Evolutionary conservation across 139 green algal genomes (phyloP), one percentile per base, ranked within the genome.

Genomic region (Trebouxia sp.): DNA sequence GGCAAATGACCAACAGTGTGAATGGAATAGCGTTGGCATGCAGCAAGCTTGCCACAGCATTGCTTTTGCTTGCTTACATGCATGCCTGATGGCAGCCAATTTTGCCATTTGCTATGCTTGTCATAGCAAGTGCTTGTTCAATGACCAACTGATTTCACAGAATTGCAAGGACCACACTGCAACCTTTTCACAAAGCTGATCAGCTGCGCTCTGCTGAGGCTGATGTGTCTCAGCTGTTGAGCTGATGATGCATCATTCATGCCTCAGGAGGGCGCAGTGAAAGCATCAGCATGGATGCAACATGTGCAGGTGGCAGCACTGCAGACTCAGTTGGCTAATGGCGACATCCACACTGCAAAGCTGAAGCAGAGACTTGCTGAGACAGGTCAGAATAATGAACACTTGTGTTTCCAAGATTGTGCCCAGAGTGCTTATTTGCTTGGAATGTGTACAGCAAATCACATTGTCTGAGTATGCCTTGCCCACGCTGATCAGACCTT

Each of bases 351-450:
- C 35, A 43, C 62, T 8, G 35, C 32, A 45, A 14, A 72, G 62
- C 35, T 72, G 62, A 72, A 72, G 62, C 42, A 72, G 35, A 45
- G 12, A 35, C 62, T 72, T 42, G 62, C 62, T 45, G 62, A 43
- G 0, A 72, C 32, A 1, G 62, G 62, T 72, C n/a, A 43, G 62
- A 6, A 17, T 1, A 22, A 8, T 39, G 51, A 12, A n/a, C 51
- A 62, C 26, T 32, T 5, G 26, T 62, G 51, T 62, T 62, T 15
- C 12, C 51, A n/a, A n/a, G n/a, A n/a, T n/a, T n/a, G n/a, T n/a
- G n/a, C n/a, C n/a, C n/a, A n/a, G n/a, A n/a, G n/a, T n/a, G n/a
- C 47, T 53, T 53, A 53, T 53, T 14, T 17, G 20, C 15, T 53
- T 17, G 15, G 47, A 14, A 14, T 53, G 3, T 53, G 47, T 6